A percentile compares a stretch with the other conserved stretches of the same genome.
Evolutionary conservation across 495 filamentous ascomycete genomes (phyloP).

Genomic region (Symbiotaphrina buchneri): DNA sequence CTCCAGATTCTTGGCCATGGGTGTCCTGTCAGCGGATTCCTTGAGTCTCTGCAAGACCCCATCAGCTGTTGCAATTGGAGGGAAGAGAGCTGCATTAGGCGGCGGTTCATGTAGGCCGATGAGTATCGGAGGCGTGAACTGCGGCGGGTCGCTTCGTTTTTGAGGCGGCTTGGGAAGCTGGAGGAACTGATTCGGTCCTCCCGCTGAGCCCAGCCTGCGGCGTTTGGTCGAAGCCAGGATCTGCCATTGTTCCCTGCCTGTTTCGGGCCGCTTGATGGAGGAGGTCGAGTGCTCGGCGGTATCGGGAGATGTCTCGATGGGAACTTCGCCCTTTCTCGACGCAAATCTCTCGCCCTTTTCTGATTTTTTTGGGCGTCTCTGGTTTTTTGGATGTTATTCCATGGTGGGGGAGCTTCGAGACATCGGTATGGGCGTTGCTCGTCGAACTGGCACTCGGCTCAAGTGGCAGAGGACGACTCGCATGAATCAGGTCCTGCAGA

Average conservation of each 20-base stretch:
- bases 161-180: neutral
- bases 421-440: constrained; percentile 2
- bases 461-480: constrained; percentile 3
- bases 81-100: neutral
- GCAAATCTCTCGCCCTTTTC: no score
- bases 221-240: no score
- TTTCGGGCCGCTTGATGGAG: no score
- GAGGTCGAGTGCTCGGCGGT: no score
- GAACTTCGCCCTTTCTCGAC: no score
- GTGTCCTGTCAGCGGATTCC: neutral
- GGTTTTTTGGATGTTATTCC: no score
- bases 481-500: constrained; percentile 2
- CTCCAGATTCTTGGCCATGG: no score
- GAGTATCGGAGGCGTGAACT: neutral
- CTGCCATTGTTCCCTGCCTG: no score
- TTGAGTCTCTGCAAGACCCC: neutral
- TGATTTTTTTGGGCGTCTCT: no score
- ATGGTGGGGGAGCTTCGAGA: neutral
- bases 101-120: neutral
- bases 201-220: no score
- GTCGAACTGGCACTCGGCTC: constrained; percentile 3
- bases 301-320: no score
- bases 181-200: neutral
- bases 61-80: neutral
- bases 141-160: neutral